Conservation (phyloP, 352 stramenopile species). For the Phytophthora nicotianae region DNA sequence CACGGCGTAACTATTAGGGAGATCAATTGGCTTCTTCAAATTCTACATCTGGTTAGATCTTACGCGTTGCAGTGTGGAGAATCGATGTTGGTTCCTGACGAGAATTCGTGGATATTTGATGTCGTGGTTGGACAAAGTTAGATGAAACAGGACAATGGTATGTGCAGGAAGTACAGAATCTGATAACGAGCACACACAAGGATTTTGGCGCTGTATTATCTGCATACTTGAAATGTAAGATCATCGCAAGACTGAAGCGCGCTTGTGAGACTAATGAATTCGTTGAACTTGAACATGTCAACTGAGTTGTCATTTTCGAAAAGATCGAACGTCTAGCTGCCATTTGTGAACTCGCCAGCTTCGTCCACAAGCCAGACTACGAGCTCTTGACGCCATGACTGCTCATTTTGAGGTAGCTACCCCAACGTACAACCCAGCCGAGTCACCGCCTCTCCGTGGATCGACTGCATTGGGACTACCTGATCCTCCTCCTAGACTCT, state of each 20-base stretch:
- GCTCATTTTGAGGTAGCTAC: slow-evolving; percentile 42
- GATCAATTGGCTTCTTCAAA: neutral
- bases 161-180: slow-evolving; percentile 11
- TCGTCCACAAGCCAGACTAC: neutral
- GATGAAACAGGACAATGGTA: neutral
- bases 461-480: slow-evolving; percentile 32
- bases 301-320: slow-evolving; percentile 4
- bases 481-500: slow-evolving; percentile 36
- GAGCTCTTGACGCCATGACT: slow-evolving; percentile 19
- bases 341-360: slow-evolving; percentile 26
- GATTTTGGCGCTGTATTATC: neutral
- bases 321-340: slow-evolving; percentile 8
- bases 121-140: too few relatives aligned
- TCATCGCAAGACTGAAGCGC: slow-evolving; percentile 8
- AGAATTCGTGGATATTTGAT: neutral
- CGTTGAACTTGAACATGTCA: slow-evolving; percentile 25
- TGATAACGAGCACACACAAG: slow-evolving; percentile 22
- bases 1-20: slow-evolving; percentile 28
- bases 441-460: slow-evolving; percentile 28
- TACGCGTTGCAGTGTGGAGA: slow-evolving; percentile 13
- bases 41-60: neutral
- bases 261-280: slow-evolving; percentile 23
- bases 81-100: neutral
- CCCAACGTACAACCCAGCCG: slow-evolving; percentile 46
- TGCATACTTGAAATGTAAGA: neutral